These are phyloP conservation scores for Albophoma yamanashiensis DNA, from an alignment of 2,329 filamentous ascomycete genomes.

Conservation along the genomic window DNA sequence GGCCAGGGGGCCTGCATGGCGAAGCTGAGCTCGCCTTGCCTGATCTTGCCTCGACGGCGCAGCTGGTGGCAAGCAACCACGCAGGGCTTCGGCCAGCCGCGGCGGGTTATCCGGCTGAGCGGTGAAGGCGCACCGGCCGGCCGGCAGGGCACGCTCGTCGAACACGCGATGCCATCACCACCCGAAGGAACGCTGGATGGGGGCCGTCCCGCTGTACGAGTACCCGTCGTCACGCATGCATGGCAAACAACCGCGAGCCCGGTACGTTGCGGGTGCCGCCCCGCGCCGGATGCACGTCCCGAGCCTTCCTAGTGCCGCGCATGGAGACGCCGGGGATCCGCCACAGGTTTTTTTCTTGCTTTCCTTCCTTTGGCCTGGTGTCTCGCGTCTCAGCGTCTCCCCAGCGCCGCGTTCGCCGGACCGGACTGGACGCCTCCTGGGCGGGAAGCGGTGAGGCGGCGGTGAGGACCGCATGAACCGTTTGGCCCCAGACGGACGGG, in stretches of 20 bases:
- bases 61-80: background rate
- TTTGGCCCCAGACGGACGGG: background rate
- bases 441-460: conserved; percentile 4
- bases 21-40: background rate
- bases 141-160: no score
- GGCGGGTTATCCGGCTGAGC: background rate
- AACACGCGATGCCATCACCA: background rate
- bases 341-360: background rate
- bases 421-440: background rate
- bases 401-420: background rate
- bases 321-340: background rate
- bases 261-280: background rate
- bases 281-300: conserved; percentile 1
- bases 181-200: background rate
- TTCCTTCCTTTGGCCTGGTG: background rate
- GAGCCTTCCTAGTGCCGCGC: conserved; percentile 1
- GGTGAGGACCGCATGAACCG: conserved; percentile 4
- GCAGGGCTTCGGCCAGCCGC: background rate
- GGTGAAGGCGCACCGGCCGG: background rate
- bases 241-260: background rate
- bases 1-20: background rate
- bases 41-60: background rate
- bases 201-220: background rate
- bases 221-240: background rate
- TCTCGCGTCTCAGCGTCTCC: background rate